Evolutionary conservation across 2,329 filamentous ascomycete genomes (phyloP).

Genomic region (Sordariomycetes sp.): DNA sequence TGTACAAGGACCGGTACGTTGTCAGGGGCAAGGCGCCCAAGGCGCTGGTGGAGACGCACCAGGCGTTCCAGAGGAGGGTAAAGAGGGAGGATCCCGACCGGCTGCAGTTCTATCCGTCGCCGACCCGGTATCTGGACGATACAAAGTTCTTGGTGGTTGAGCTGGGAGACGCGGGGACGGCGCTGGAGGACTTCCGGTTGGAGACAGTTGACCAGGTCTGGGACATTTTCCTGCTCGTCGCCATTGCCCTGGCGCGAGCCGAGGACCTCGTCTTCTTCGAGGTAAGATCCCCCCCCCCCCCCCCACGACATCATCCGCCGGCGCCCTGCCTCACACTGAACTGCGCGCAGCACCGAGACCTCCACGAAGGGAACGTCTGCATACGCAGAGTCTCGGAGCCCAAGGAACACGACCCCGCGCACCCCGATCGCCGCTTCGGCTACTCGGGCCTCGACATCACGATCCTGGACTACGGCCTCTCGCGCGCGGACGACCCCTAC

Average conservation of each 20-base stretch:
- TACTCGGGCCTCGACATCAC: slow-evolving; percentile 50
- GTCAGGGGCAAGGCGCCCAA: slow-evolving; percentile 41
- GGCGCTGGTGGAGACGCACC: slow-evolving; percentile 44
- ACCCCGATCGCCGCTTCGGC: slow-evolving; percentile 30
- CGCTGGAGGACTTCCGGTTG: slow-evolving; percentile 45
- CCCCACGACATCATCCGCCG: too few relatives aligned
- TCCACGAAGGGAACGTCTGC: slow-evolving; percentile 54
- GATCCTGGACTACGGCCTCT: slow-evolving; percentile 52
- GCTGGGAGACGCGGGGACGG: slow-evolving; percentile 46
- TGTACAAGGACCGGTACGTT: slow-evolving; percentile 51
- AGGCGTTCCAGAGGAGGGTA: slow-evolving; percentile 37
- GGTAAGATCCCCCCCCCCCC: slow-evolving; percentile 20
- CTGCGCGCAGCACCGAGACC: slow-evolving; percentile 41
- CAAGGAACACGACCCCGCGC: neutral
- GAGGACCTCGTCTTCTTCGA: slow-evolving; percentile 47
- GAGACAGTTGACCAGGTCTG: slow-evolving; percentile 37
- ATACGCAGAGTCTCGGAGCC: slow-evolving; percentile 29
- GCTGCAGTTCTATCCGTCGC: slow-evolving; percentile 48
- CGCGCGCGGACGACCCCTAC: slow-evolving; percentile 35
- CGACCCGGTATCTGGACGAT: slow-evolving; percentile 42
- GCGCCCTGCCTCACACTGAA: neutral
- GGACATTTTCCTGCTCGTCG: slow-evolving; percentile 49
- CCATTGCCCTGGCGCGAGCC: slow-evolving; percentile 45
- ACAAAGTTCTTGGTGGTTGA: slow-evolving; percentile 50
- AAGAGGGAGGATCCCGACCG: slow-evolving; percentile 41